Evolutionary conservation across 306 rosid species (phyloP).

Genomic region (Alnus glutinosa): DNA sequence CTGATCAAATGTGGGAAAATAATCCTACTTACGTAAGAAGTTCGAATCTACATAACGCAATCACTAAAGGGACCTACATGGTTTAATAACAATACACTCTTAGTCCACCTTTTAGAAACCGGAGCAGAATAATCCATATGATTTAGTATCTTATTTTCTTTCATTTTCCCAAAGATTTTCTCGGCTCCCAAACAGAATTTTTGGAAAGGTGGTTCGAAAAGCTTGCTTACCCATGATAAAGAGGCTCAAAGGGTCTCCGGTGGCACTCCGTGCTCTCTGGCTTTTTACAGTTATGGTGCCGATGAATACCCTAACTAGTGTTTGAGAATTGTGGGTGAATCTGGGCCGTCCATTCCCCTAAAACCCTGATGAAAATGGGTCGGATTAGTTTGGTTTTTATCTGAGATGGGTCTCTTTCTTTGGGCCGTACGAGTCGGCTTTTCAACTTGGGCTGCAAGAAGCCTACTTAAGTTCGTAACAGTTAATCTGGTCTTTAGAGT

Average conservation of each 20-base stretch:
- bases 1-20: not conserved
- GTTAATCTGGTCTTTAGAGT: too few relatives aligned
- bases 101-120: not conserved
- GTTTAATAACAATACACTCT: not conserved
- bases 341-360: too few relatives aligned
- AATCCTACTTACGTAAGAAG: not conserved
- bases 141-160: not conserved
- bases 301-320: not conserved
- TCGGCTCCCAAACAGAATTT: not conserved
- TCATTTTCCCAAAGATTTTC: not conserved
- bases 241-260: not conserved
- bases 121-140: not conserved
- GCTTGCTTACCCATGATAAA: constrained; percentile 1
- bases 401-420: too few relatives aligned
- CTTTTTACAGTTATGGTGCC: not conserved
- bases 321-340: too few relatives aligned
- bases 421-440: too few relatives aligned
- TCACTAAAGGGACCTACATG: too few relatives aligned
- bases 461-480: too few relatives aligned
- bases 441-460: too few relatives aligned
- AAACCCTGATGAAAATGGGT: too few relatives aligned
- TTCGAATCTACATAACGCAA: not conserved
- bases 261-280: not conserved
- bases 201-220: not conserved
- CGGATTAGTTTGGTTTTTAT: not conserved